phyloP scores from a whole-genome alignment of 495 filamentous ascomycete species.

The Alectoria sarmentosa region DNA sequence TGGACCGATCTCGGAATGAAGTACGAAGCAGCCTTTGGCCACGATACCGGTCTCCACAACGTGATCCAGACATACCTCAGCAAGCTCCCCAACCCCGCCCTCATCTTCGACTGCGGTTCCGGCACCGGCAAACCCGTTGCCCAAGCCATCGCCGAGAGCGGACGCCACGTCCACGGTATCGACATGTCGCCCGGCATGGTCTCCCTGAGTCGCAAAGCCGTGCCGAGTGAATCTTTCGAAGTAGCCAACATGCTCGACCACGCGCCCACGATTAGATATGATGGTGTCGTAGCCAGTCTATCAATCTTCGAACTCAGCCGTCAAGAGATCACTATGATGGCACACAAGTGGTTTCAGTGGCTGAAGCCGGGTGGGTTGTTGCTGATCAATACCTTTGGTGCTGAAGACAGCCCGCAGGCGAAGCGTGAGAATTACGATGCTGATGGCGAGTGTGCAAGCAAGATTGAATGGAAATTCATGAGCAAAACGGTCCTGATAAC shows the following conservation, averaged over 20 bases:
- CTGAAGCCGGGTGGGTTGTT: conserved; percentile 19
- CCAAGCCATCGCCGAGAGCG: conserved; percentile 28
- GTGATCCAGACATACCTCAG: conserved; percentile 19
- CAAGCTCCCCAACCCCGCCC: conserved; percentile 18
- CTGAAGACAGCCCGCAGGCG: conserved; percentile 17
- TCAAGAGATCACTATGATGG: conserved; percentile 19
- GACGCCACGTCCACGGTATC: conserved; percentile 34
- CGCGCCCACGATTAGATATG: conserved; percentile 18
- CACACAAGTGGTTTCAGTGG: conserved; percentile 23
- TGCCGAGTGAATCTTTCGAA: conserved; percentile 31
- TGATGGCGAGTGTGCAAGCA: conserved; percentile 22
- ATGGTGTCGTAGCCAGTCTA: conserved; percentile 21
- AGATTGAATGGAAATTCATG: conserved; percentile 20
- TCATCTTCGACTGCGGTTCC: conserved; percentile 43
- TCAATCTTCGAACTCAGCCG: conserved; percentile 24
- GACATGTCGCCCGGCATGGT: conserved; percentile 34
- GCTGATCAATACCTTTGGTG: conserved; percentile 15
- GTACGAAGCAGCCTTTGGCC: conserved; percentile 31
- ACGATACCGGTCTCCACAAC: conserved; percentile 24
- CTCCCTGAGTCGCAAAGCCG: conserved; percentile 26
- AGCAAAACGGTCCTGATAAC: neutral
- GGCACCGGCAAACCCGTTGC: conserved; percentile 38
- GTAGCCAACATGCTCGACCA: conserved; percentile 30
- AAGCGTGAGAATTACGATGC: conserved; percentile 17
- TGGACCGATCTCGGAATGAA: conserved; percentile 33